phyloP scores from a whole-genome alignment of 1,139 yeast genomes.

The Suzukiozyma palmioleophila region DNA sequence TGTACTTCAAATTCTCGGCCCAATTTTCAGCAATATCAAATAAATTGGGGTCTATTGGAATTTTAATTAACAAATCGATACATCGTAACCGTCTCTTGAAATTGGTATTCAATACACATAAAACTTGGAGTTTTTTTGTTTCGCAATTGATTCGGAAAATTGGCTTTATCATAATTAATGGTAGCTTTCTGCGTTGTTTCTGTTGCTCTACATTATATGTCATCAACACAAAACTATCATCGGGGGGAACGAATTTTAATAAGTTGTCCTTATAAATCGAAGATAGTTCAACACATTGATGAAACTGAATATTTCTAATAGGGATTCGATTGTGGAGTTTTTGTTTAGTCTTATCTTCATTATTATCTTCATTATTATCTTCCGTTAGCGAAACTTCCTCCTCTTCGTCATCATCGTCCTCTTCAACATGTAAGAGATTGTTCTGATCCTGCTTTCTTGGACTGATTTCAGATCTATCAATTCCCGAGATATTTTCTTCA shows the following conservation, averaged over 20 bases:
- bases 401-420: slow-evolving; percentile 16
- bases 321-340: slow-evolving; percentile 21
- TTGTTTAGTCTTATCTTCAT: slow-evolving; percentile 5
- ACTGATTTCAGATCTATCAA: slow-evolving; percentile 12
- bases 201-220: slow-evolving; percentile 41
- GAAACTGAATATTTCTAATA: slow-evolving; percentile 41
- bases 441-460: slow-evolving; percentile 15
- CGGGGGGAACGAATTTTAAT: slow-evolving; percentile 44
- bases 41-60: slow-evolving; percentile 35
- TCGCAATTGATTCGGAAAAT: slow-evolving; percentile 22
- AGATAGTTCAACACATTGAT: slow-evolving; percentile 42
- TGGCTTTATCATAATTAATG: slow-evolving; percentile 37
- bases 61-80: slow-evolving; percentile 24
- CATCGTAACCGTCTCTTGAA: slow-evolving; percentile 35
- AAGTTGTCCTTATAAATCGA: slow-evolving; percentile 35
- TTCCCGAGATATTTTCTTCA: slow-evolving; percentile 29
- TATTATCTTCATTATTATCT: slow-evolving; percentile 6
- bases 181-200: slow-evolving; percentile 29
- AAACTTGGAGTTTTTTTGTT: slow-evolving; percentile 28
- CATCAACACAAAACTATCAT: slow-evolving; percentile 38
- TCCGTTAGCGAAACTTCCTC: slow-evolving; percentile 8
- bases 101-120: slow-evolving; percentile 32
- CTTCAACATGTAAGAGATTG: slow-evolving; percentile 13
- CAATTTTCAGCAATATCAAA: slow-evolving; percentile 34
- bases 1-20: slow-evolving; percentile 31